phyloP scores from a whole-genome alignment of 1,284 basidiomycete species.

The Sutorius eximius region DNA sequence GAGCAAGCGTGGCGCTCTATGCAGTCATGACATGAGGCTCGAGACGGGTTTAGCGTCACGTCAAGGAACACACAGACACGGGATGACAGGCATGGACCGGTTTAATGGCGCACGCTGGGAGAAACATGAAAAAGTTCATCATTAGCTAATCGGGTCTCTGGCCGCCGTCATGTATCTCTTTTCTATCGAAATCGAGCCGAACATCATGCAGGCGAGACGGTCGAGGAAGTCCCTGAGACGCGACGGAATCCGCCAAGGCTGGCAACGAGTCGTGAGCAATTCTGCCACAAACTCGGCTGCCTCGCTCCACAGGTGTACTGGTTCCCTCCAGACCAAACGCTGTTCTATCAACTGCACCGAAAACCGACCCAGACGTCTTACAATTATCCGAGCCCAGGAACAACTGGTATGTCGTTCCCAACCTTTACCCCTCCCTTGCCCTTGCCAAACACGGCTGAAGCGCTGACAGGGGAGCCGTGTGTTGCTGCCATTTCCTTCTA shows the following conservation, averaged over 20 bases:
- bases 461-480: constrained; percentile 44
- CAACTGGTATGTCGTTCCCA: constrained; percentile 22
- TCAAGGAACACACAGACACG: no score
- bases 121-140: no score
- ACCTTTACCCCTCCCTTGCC: neutral
- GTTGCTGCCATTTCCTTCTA: constrained; percentile 80
- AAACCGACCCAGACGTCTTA: constrained; percentile 86
- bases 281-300: constrained; percentile 1
- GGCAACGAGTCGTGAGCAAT: constrained; percentile 56
- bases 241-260: constrained; percentile 70
- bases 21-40: neutral
- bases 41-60: no score
- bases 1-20: neutral
- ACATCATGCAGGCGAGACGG: constrained; percentile 68
- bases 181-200: no score
- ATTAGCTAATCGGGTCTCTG: no score
- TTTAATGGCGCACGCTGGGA: no score
- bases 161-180: no score
- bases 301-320: constrained; percentile 58
- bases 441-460: neutral
- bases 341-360: constrained; percentile 81
- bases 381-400: constrained; percentile 84
- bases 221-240: constrained; percentile 89
- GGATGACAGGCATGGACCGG: no score
- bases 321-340: constrained; percentile 81